Conservation (phyloP, 495 filamentous ascomycete species). For the Evernia prunastri region DNA sequence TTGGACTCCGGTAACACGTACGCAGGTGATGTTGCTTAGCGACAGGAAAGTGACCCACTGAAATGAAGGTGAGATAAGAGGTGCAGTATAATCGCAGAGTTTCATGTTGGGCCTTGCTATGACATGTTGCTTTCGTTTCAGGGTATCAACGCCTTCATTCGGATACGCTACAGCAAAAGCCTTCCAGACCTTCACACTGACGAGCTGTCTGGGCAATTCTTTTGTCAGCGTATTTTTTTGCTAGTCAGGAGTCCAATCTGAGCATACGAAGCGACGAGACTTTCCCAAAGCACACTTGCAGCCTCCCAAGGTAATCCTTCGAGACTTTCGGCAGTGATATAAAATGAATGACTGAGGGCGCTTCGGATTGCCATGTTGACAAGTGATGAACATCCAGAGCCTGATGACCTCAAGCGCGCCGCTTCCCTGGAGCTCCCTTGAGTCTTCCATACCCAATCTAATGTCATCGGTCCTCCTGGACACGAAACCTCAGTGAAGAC, state of each 20-base stretch:
- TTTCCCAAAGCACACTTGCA: constrained; percentile 25
- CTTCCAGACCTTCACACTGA: constrained; percentile 30
- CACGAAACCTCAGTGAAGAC: constrained; percentile 23
- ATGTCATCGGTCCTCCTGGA: constrained; percentile 18
- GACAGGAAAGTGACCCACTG: constrained; percentile 28
- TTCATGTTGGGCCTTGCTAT: constrained; percentile 18
- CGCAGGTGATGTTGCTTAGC: constrained; percentile 24
- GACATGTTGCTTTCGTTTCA: constrained; percentile 18
- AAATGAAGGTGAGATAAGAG: constrained; percentile 18
- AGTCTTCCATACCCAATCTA: constrained; percentile 25
- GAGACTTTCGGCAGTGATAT: constrained; percentile 25
- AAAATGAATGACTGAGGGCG: constrained; percentile 16
- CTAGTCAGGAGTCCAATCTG: not conserved
- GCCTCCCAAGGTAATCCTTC: constrained; percentile 23
- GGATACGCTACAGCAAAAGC: constrained; percentile 25
- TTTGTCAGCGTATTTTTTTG: not conserved
- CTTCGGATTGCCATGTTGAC: constrained; percentile 21
- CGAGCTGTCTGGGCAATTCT: constrained; percentile 19
- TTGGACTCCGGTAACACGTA: not conserved
- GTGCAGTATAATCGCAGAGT: constrained; percentile 22
- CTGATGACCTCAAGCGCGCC: not conserved
- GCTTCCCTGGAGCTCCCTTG: constrained; percentile 10
- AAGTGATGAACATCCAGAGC: constrained; percentile 26
- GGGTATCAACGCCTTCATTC: constrained; percentile 11
- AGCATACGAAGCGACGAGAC: constrained; percentile 17